These are phyloP conservation scores for Globisporangium uncinulatum DNA, from an alignment of 352 stramenopile genomes.

Conservation along the genomic window DNA sequence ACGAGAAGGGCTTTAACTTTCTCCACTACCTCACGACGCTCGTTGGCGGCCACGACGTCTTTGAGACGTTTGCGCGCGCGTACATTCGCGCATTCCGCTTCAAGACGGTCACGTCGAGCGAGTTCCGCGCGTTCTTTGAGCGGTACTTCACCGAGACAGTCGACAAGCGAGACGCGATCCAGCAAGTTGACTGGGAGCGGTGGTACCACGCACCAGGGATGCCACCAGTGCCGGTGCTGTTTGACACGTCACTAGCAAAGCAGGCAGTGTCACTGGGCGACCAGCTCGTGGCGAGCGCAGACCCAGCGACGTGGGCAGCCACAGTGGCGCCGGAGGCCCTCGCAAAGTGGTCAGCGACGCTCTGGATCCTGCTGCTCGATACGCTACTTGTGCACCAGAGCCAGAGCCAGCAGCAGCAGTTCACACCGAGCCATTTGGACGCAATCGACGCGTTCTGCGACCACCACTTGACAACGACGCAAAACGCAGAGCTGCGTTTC, in stretches of 20 bases:
- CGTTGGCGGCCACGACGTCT: conserved; percentile 32
- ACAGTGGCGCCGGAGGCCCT: conserved; percentile 3
- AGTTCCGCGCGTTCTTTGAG: conserved; percentile 72
- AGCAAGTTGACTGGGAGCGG: conserved; percentile 89
- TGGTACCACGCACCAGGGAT: conserved; percentile 91
- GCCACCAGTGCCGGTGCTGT: conserved; percentile 72
- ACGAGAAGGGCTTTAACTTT: conserved; percentile 93
- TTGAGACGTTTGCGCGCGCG: conserved; percentile 86
- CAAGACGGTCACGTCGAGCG: conserved; percentile 76
- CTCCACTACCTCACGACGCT: conserved; percentile 72
- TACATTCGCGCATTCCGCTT: conserved; percentile 91
- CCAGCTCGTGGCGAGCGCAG: conserved; percentile 19
- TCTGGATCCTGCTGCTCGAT: conserved; percentile 59
- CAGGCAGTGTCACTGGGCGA: conserved; percentile 39
- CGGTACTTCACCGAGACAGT: conserved; percentile 59
- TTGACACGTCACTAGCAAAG: conserved; percentile 82
- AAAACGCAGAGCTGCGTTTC: conserved; percentile 69
- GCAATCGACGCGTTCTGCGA: conserved; percentile 51
- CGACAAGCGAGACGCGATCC: conserved; percentile 29
- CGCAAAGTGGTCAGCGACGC: conserved; percentile 34
- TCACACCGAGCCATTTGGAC: conserved; percentile 36
- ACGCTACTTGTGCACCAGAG: conserved; percentile 24
- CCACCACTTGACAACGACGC: conserved; percentile 36
- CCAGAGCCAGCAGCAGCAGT: background rate
- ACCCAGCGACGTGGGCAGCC: conserved; percentile 18